Evolutionary conservation across 768 basidiomycete genomes (phyloP), one percentile per base, ranked within the genome.

Genomic region (Amanita pseudoporphyria): DNA sequence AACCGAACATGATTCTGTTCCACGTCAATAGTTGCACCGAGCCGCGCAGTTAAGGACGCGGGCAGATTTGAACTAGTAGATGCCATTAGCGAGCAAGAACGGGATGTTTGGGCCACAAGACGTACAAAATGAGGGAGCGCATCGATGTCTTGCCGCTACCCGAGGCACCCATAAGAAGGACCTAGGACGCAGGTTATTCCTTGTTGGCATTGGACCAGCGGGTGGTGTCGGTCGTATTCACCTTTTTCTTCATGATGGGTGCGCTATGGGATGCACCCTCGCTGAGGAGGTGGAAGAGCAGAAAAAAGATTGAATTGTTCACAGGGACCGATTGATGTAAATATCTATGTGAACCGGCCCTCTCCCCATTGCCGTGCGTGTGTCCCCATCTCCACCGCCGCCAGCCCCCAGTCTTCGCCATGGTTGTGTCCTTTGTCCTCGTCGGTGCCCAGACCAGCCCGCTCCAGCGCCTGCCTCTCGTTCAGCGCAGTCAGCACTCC

Each of bases 71-170:
- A 91, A 64, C 92, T 95, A 59, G n/a, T 19, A 35, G 47, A 6
- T 12, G 1, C 10, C 16, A 33, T 26, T 14, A 46, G 39, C 42
- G 47, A 56, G 14, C 16, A 5, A 53, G 39, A 38, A 26, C 44
- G 54, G 45, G 47, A 31, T 47, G 49, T 37, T 16, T 47, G 45
- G 26, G 18, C 24, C 32, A 13, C 43, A 45, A 33, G 43, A 70
- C 89, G 71, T 69, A 94, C 92, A 99, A 99, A 62, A 99, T 98
- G 66, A 99, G 85, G 22, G 93, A 94, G 47, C 96, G 81, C 96
- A 99, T 99, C 5, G 95, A 98, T 9, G 95, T 97, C 73, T 90
- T 91, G 50, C 87, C 87, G 60, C 88, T 90, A 55, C 89, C 90
- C 18, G 88, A 91, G 60, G 93, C 92, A 56, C 96, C 96, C 96